These are phyloP conservation scores for Apophysomyces elegans DNA, from an alignment of 371 early-diverging fungal genomes.

Conservation along the genomic window DNA sequence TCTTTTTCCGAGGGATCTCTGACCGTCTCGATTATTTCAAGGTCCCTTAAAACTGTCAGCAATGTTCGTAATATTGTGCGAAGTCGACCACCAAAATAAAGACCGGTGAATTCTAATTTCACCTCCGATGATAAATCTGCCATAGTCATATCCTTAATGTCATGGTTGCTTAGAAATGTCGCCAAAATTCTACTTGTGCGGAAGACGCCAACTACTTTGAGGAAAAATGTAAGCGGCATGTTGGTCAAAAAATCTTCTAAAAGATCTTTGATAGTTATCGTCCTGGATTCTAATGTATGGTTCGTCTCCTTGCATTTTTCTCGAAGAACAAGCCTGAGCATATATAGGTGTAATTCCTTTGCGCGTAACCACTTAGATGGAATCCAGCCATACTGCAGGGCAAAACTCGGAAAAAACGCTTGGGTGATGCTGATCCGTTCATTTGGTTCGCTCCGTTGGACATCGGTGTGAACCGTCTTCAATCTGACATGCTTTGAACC, in stretches of 20 bases:
- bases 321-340: conserved; percentile 8
- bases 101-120: conserved; percentile 8
- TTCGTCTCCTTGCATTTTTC: not conserved
- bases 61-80: conserved; percentile 13
- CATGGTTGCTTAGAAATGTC: conserved; percentile 14
- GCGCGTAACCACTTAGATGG: conserved; percentile 29
- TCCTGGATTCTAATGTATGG: not conserved
- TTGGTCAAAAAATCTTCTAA: conserved; percentile 10
- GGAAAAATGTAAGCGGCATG: conserved; percentile 21
- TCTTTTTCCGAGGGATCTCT: not conserved
- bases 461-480: conserved; percentile 1
- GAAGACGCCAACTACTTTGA: conserved; percentile 20
- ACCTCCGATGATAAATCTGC: conserved; percentile 13
- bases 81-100: conserved; percentile 8
- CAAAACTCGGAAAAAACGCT: conserved; percentile 18
- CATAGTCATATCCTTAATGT: conserved; percentile 13
- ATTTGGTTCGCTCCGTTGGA: not conserved
- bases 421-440: not conserved
- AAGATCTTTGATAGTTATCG: not conserved
- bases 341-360: conserved; percentile 23
- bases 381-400: conserved; percentile 28
- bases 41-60: conserved; percentile 15
- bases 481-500: conserved; percentile 2
- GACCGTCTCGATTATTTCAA: conserved; percentile 18
- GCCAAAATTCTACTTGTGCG: conserved; percentile 12